Conservation (phyloP, 345 rosid species). For the Pseudoturritis turrita region DNA sequence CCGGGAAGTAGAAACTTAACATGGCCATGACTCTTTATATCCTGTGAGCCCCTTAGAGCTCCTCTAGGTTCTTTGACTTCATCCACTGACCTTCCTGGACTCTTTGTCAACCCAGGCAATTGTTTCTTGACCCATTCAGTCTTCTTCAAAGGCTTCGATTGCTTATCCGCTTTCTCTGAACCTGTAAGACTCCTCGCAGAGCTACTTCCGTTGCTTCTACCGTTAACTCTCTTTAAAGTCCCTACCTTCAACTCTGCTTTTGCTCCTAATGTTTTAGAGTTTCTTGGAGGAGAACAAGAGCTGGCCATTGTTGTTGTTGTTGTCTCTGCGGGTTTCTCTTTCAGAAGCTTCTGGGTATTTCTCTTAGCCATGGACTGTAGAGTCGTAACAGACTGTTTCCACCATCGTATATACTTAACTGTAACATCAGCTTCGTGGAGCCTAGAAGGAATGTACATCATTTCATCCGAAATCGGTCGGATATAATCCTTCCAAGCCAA, state of each 20-base stretch:
- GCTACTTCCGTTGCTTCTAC: not conserved
- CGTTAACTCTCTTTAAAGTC: not conserved
- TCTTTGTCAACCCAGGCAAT: not conserved
- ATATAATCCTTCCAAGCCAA: slow-evolving; percentile 22
- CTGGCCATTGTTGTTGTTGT: not conserved
- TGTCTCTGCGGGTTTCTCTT: not conserved
- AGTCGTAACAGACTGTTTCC: slow-evolving; percentile 14
- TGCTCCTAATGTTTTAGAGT: not conserved
- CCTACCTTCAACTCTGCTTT: not conserved
- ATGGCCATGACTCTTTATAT: slow-evolving; percentile 2
- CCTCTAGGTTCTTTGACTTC: not conserved
- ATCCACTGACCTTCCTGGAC: not conserved
- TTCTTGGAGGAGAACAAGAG: not conserved
- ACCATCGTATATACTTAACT: slow-evolving; percentile 16
- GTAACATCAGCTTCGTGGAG: slow-evolving; percentile 11
- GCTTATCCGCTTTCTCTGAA: not conserved
- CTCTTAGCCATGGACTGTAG: slow-evolving; percentile 17
- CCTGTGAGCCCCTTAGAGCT: not conserved
- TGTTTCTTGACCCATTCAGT: slow-evolving; percentile 1
- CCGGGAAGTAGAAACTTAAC: not conserved
- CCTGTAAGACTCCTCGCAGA: not conserved
- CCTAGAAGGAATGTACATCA: slow-evolving; percentile 17
- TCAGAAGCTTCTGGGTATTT: not conserved
- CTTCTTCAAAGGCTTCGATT: slow-evolving; percentile 2
- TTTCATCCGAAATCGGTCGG: slow-evolving; percentile 1